A percentile compares a stretch with the other conserved stretches of the same genome.
Conservation (phyloP, 2,329 filamentous ascomycete species). For the Metarhizium guizhouense region DNA sequence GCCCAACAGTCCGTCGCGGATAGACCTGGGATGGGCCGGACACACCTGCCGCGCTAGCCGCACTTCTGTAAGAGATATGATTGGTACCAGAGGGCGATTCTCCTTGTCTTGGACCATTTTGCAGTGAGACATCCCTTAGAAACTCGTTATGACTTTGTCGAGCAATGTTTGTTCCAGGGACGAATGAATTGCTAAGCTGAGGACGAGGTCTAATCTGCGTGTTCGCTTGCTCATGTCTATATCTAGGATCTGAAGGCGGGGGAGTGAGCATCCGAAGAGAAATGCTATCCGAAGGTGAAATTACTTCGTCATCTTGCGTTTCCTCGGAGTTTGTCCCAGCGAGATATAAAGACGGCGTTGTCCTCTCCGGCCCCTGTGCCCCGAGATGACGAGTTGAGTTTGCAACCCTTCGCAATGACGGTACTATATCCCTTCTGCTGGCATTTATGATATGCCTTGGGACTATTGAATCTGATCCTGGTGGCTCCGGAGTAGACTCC, state of each 20-base stretch:
- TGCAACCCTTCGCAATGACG: not conserved
- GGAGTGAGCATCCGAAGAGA: slow-evolving; percentile 3
- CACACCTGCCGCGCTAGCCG: not conserved
- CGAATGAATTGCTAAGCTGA: not conserved
- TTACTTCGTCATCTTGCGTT: not conserved
- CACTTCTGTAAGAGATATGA: not conserved
- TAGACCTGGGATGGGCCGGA: not conserved
- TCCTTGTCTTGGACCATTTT: no score
- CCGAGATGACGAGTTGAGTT: not conserved
- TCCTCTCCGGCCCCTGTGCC: not conserved
- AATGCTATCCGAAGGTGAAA: not conserved
- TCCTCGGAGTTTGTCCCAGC: not conserved
- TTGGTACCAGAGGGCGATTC: not conserved
- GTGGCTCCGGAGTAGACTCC: slow-evolving; percentile 7
- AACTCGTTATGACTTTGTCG: not conserved
- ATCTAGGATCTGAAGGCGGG: slow-evolving; percentile 6
- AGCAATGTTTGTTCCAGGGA: not conserved
- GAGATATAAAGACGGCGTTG: not conserved
- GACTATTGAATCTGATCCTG: not conserved
- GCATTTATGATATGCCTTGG: not conserved
- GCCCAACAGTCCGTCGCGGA: not conserved
- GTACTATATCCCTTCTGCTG: not conserved
- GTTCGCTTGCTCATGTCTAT: not conserved
- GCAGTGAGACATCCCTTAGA: not conserved
- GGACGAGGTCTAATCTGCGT: not conserved